Percentiles rank a stretch among this genome's conserved stretches.
Evolutionary conservation across 2,329 filamentous ascomycete species (phyloP).

Genomic region (Cladosporium sp.): DNA sequence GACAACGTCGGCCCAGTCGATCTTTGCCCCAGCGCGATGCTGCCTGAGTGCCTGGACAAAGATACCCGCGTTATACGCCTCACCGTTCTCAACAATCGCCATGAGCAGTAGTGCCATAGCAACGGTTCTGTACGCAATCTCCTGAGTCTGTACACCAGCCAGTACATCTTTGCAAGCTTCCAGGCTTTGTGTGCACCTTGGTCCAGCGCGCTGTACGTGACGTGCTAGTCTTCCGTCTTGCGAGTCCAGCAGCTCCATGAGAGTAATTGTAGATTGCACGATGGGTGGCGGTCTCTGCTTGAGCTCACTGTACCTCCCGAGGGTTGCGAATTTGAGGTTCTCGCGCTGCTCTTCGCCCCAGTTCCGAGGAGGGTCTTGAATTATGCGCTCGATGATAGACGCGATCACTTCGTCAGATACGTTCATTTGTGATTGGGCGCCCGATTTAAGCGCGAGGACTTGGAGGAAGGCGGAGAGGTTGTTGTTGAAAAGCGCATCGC

Average conservation of each 20-base stretch:
- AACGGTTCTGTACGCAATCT: slow-evolving; percentile 78
- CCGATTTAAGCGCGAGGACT: slow-evolving; percentile 57
- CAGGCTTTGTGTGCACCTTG: slow-evolving; percentile 71
- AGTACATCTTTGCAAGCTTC: slow-evolving; percentile 66
- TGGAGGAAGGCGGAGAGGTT: slow-evolving; percentile 77
- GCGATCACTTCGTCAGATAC: slow-evolving; percentile 66
- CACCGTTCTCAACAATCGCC: slow-evolving; percentile 63
- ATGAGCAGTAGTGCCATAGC: slow-evolving; percentile 74
- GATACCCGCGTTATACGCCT: slow-evolving; percentile 65
- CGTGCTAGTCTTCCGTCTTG: slow-evolving; percentile 59
- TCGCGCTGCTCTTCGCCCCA: slow-evolving; percentile 75
- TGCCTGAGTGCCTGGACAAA: slow-evolving; percentile 61
- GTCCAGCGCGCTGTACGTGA: slow-evolving; percentile 71
- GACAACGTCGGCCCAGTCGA: slow-evolving; percentile 71
- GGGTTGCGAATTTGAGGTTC: slow-evolving; percentile 65
- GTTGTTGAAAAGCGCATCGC: slow-evolving; percentile 83
- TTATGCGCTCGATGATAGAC: slow-evolving; percentile 78
- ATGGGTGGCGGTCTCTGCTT: slow-evolving; percentile 61
- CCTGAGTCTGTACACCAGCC: slow-evolving; percentile 57
- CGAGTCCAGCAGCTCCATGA: slow-evolving; percentile 65
- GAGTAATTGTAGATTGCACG: slow-evolving; percentile 68
- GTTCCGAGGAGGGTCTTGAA: slow-evolving; percentile 81
- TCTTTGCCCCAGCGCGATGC: slow-evolving; percentile 54
- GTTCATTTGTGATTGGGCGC: slow-evolving; percentile 7
- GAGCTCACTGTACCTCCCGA: slow-evolving; percentile 68